Evolutionary conservation across 2,329 filamentous ascomycete genomes (phyloP).

Genomic region (Dryadomyces quercivorus): DNA sequence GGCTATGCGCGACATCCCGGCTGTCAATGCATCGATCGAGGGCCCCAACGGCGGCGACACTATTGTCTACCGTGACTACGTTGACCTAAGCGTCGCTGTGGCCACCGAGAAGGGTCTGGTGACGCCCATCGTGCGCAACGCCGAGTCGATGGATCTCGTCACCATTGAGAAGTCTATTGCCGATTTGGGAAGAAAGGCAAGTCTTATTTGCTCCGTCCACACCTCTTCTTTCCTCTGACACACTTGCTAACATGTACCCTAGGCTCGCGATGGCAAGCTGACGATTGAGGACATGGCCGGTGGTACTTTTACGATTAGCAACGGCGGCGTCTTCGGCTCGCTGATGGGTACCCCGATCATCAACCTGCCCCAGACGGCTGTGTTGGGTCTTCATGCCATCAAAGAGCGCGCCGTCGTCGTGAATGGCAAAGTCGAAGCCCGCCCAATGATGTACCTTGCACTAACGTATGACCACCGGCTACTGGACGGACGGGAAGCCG

Average conservation of each 20-base stretch:
- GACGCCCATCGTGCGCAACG: slow-evolving; percentile 90
- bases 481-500: slow-evolving; percentile 86
- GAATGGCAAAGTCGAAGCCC: slow-evolving; percentile 87
- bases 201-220: slow-evolving; percentile 11
- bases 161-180: slow-evolving; percentile 87
- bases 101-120: slow-evolving; percentile 96
- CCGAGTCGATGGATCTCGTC: slow-evolving; percentile 77
- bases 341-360: slow-evolving; percentile 98
- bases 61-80: slow-evolving; percentile 96
- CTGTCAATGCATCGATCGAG: slow-evolving; percentile 93
- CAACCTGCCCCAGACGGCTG: slow-evolving; percentile 87
- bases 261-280: slow-evolving; percentile 91
- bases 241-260: not conserved
- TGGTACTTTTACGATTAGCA: slow-evolving; percentile 96
- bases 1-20: slow-evolving; percentile 89
- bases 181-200: slow-evolving; percentile 87
- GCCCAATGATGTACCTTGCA: slow-evolving; percentile 99
- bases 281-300: slow-evolving; percentile 99
- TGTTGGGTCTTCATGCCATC: slow-evolving; percentile 88
- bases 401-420: slow-evolving; percentile 86
- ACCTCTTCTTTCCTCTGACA: not conserved
- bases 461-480: slow-evolving; percentile 96
- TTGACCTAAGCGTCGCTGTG: slow-evolving; percentile 94
- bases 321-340: slow-evolving; percentile 92
- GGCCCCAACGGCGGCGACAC: slow-evolving; percentile 91